phyloP scores from a whole-genome alignment of 202 grass and related monocot genomes.

The Miscanthus sacchariflorus region DNA sequence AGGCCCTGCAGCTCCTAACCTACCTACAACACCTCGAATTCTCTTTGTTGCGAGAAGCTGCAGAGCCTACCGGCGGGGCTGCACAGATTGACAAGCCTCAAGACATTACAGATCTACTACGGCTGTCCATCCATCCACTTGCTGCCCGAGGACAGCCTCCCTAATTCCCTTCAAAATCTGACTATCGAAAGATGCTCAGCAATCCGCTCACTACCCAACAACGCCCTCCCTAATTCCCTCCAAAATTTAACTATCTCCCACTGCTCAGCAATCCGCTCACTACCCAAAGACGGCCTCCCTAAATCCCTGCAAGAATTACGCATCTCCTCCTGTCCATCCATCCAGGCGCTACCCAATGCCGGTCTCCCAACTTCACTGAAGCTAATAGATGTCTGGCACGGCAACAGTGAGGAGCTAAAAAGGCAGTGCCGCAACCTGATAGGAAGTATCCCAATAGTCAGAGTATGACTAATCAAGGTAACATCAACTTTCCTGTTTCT shows the following conservation, averaged over 20 bases:
- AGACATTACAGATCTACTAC: rapidly evolving
- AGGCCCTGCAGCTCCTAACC: constrained; percentile 13
- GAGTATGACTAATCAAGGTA: background rate
- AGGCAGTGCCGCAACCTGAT: background rate
- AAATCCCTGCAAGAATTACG: background rate
- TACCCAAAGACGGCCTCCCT: background rate
- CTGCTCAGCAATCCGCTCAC: background rate
- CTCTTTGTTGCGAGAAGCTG: rapidly evolving
- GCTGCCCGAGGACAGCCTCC: background rate
- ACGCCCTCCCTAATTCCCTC: no score
- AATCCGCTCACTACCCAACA: background rate
- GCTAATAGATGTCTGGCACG: rapidly evolving
- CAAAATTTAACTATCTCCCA: no score
- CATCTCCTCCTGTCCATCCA: rapidly evolving
- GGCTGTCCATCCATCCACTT: background rate
- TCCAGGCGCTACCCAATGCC: background rate
- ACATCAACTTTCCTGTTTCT: background rate
- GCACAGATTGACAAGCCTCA: background rate
- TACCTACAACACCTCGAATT: background rate
- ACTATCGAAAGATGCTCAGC: background rate
- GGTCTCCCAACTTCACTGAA: background rate
- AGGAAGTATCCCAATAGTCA: constrained; percentile 10
- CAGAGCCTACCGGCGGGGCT: background rate
- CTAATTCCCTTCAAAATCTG: no score
- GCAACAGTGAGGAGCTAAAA: background rate